phyloP scores from a whole-genome alignment of 2,329 filamentous ascomycete genomes.

The Penicillium sp. region DNA sequence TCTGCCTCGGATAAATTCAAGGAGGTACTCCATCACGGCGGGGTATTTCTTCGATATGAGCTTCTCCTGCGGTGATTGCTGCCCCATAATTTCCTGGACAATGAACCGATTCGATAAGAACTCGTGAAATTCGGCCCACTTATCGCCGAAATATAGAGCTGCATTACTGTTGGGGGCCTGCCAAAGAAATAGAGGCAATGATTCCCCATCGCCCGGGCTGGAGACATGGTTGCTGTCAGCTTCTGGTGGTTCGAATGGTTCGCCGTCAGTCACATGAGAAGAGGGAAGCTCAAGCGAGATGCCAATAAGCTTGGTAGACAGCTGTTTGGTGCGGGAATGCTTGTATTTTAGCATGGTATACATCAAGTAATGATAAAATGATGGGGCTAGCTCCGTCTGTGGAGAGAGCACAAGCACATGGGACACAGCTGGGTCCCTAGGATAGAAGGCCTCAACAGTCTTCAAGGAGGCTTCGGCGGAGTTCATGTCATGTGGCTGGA shows the following conservation, averaged over 20 bases:
- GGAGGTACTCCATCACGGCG: conserved; percentile 67
- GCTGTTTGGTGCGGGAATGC: conserved; percentile 45
- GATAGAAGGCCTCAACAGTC: conserved; percentile 83
- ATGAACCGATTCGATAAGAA: too few species aligned
- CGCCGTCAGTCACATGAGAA: too few species aligned
- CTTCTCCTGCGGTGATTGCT: conserved; percentile 38
- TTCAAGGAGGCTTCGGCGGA: conserved; percentile 64
- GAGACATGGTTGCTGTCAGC: conserved; percentile 45
- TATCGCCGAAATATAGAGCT: conserved; percentile 70
- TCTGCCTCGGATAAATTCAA: conserved; percentile 65
- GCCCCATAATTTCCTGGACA: too few species aligned
- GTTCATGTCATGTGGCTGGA: conserved; percentile 52
- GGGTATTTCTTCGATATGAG: conserved; percentile 60
- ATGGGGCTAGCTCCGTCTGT: conserved; percentile 66
- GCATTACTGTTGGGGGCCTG: conserved; percentile 77
- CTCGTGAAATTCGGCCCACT: conserved; percentile 72
- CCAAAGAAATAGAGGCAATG: conserved; percentile 74
- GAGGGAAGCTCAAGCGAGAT: conserved; percentile 75
- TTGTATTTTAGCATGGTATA: conserved; percentile 68
- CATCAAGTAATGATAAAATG: conserved; percentile 79
- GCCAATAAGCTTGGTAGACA: conserved; percentile 56
- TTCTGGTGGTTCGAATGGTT: conserved; percentile 38
- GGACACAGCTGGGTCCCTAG: conserved; percentile 52
- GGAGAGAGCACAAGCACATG: conserved; percentile 80
- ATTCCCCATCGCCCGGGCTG: too few species aligned